Evolutionary conservation across 2,329 filamentous ascomycete species (phyloP), one percentile per base, ranked within the genome.

Genomic region (Ilyonectria sp.): DNA sequence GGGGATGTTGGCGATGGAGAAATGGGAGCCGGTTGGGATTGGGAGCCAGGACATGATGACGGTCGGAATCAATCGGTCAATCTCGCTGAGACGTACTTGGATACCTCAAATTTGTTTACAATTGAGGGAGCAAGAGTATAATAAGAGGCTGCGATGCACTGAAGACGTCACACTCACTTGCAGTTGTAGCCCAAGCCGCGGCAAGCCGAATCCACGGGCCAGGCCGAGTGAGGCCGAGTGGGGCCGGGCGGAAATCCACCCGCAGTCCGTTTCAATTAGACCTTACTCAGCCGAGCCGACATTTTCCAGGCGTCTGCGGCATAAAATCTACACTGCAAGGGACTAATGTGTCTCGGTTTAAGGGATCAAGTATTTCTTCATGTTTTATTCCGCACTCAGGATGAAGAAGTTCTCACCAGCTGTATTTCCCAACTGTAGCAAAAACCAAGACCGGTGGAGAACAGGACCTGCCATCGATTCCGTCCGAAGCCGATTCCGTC

Each of bases 1-100:
- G 1, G 93, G 93, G 60, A 96, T 91, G 78, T 96, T 96, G 75
- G 91, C 89, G 58, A 95, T 83, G 9, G 93, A 75, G 54, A 75
- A 75, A 62, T 75, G 71, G 33, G 74, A 80, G 49, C 75, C 79
- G 4, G 78, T 74, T n/a, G 79, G 75, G 19, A 83, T 72, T 9
- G 72, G 56, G 6, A 79, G 64, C 78, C 78, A 79, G 43, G 78
- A 79, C 74, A 76, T 75, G 15, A 17, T 65, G 26, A 66, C 1
- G 9, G 2, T 9, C 6, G 10, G 17, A 37, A 54, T n/a, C 5
- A 54, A 46, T 44, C 7, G 6, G 9, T 19, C 49, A n/a, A 46
- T 31, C 33, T 64, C 54, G 29, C 40, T 43, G 29, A 7, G 17
- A 55, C 17, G 26, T 19, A 23, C 40, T 19, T 4, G 19, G 29